Evolutionary conservation across 768 basidiomycete species (phyloP).

Genomic region (Ramaria sp.): DNA sequence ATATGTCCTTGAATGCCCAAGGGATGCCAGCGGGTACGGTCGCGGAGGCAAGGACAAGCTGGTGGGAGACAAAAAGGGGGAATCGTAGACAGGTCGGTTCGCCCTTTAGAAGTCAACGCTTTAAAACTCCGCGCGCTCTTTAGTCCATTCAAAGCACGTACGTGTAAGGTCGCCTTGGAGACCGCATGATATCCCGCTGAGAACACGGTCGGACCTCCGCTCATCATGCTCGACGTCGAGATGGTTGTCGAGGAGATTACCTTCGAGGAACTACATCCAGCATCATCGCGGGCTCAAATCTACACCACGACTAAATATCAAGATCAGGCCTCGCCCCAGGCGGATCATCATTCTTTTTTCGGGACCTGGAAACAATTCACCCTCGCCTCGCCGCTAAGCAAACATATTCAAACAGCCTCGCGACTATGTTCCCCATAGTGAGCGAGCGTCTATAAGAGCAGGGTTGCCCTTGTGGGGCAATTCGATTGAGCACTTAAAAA

Average conservation of each 20-base stretch:
- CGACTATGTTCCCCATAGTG: no score
- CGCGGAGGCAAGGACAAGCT: neutral
- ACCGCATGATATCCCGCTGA: conserved; percentile 1
- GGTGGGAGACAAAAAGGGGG: conserved; percentile 2
- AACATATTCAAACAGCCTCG: no score
- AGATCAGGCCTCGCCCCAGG: no score
- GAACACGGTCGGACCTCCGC: neutral
- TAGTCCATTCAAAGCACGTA: conserved; percentile 7
- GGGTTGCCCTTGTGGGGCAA: no score
- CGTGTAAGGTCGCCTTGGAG: conserved; percentile 2
- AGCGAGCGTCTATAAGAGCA: no score
- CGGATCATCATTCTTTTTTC: no score
- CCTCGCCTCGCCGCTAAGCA: no score
- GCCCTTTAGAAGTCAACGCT: conserved; percentile 7
- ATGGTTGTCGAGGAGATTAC: no score
- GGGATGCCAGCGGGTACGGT: neutral
- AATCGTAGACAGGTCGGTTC: conserved; percentile 4
- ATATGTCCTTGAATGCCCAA: neutral
- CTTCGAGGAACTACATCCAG: no score
- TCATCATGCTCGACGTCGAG: conserved; percentile 2
- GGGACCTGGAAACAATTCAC: no score
- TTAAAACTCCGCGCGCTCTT: conserved; percentile 9
- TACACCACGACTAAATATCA: no score
- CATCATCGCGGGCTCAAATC: neutral
- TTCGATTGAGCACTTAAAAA: no score